These are phyloP conservation scores for Colletotrichum limetticola DNA, from an alignment of 2,329 filamentous ascomycete genomes.

Conservation along the genomic window DNA sequence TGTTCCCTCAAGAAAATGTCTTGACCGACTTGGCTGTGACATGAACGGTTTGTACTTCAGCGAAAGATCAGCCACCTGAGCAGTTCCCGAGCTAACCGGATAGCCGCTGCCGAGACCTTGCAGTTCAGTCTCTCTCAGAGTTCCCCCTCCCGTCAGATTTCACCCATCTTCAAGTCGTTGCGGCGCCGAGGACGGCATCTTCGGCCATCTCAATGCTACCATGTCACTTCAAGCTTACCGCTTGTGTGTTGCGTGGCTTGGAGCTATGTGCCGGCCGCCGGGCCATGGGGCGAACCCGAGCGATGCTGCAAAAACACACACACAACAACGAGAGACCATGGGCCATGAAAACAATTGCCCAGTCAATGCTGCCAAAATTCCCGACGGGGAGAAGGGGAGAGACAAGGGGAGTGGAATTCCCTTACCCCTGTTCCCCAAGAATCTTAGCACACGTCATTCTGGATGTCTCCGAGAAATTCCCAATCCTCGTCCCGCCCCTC, in stretches of 20 bases:
- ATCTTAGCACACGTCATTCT: constrained; percentile 30
- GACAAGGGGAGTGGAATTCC: not conserved
- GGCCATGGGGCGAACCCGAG: constrained; percentile 25
- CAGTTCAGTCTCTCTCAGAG: too few relatives aligned
- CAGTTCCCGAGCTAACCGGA: constrained; percentile 30
- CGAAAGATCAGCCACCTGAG: not conserved
- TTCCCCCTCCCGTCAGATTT: not conserved
- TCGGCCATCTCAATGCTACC: not conserved
- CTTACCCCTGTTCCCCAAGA: not conserved
- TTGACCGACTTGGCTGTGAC: constrained; percentile 27
- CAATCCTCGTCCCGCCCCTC: not conserved
- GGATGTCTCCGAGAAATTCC: not conserved
- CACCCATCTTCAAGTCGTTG: not conserved
- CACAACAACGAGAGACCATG: not conserved
- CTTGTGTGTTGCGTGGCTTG: not conserved
- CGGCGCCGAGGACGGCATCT: not conserved
- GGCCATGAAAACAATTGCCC: not conserved
- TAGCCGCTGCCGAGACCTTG: constrained; percentile 25
- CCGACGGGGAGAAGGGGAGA: not conserved
- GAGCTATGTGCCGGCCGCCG: not conserved
- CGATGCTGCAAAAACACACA: not conserved
- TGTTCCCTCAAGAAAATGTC: not conserved
- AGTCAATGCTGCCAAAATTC: not conserved
- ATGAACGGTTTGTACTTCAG: constrained; percentile 1
- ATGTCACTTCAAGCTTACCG: not conserved